A percentile compares a stretch with the other conserved stretches of the same genome.
Conservation (phyloP, 129 eudicot genomes). For the Escallonia herrerae region DNA sequence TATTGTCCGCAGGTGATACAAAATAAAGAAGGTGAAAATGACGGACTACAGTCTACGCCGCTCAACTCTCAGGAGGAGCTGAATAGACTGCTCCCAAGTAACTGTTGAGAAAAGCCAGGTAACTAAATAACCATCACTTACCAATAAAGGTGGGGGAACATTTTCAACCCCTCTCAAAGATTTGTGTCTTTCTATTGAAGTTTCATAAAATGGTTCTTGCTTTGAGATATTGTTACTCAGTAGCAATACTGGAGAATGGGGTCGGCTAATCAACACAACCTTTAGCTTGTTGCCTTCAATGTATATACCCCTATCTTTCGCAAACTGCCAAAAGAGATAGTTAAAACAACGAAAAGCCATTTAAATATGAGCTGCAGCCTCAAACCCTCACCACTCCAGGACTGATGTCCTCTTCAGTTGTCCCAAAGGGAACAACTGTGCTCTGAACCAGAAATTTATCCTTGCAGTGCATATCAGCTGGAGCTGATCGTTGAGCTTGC, state of each 20-base stretch:
- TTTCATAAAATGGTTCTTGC: constrained; percentile 31
- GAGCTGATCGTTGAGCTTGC: constrained; percentile 57
- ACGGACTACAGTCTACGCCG: background rate
- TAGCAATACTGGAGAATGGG: constrained; percentile 25
- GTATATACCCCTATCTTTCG: constrained; percentile 43
- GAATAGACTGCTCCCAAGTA: background rate
- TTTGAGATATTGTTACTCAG: constrained; percentile 26
- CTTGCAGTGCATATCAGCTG: constrained; percentile 69
- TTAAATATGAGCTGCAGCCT: background rate
- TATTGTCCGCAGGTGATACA: no score
- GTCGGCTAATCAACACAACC: constrained; percentile 43
- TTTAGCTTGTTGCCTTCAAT: constrained; percentile 69
- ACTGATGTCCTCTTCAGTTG: constrained; percentile 56
- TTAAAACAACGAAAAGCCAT: constrained; percentile 6
- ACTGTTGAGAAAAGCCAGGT: no score
- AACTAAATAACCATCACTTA: constrained; percentile 2
- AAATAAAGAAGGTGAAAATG: no score
- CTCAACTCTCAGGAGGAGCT: background rate
- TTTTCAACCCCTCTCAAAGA: constrained; percentile 31
- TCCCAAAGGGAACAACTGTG: constrained; percentile 55
- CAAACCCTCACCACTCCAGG: constrained; percentile 44
- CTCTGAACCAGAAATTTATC: constrained; percentile 74
- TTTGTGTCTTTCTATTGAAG: constrained; percentile 25
- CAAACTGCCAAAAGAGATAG: constrained; percentile 43
- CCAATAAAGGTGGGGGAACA: constrained; percentile 22